phyloP scores from a whole-genome alignment of 2,329 filamentous ascomycete species.

The Lasiodiplodia citricola region DNA sequence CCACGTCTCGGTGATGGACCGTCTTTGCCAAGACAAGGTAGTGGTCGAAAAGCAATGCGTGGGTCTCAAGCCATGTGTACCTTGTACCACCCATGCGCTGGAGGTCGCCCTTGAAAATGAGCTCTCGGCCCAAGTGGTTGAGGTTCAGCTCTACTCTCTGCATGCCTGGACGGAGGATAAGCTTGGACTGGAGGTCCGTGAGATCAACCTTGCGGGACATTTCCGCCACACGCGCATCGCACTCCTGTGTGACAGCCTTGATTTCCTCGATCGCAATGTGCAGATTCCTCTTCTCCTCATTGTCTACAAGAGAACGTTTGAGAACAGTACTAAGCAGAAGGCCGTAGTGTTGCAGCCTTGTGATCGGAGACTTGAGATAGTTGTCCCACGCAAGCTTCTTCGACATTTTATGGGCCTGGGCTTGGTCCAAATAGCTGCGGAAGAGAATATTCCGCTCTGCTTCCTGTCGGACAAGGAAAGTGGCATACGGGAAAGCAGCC shows the following conservation, averaged over 20 bases:
- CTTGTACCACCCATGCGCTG: constrained; percentile 87
- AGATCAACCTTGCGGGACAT: constrained; percentile 90
- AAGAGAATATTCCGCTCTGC: constrained; percentile 85
- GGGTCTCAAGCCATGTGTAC: constrained; percentile 92
- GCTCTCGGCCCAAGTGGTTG: constrained; percentile 88
- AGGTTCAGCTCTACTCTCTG: constrained; percentile 84
- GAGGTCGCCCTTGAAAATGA: constrained; percentile 87
- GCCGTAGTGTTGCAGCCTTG: constrained; percentile 86
- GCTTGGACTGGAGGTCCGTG: constrained; percentile 79
- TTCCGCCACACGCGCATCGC: constrained; percentile 89
- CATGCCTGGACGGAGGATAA: constrained; percentile 86
- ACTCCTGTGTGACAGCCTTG: constrained; percentile 85
- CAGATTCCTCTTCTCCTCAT: constrained; percentile 87
- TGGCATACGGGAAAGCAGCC: constrained; percentile 81
- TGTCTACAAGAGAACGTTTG: constrained; percentile 81
- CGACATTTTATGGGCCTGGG: constrained; percentile 77
- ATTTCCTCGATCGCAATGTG: constrained; percentile 88
- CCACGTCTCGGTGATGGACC: constrained; percentile 69
- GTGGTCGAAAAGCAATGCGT: constrained; percentile 93
- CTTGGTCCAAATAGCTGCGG: constrained; percentile 81
- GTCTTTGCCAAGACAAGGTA: constrained; percentile 91
- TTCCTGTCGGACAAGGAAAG: constrained; percentile 83
- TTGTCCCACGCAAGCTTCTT: constrained; percentile 91
- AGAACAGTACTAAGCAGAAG: constrained; percentile 82
- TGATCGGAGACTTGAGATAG: constrained; percentile 91